Evolutionary conservation across 441 rosid species (phyloP).

Genomic region (Flueggea neowawraea): DNA sequence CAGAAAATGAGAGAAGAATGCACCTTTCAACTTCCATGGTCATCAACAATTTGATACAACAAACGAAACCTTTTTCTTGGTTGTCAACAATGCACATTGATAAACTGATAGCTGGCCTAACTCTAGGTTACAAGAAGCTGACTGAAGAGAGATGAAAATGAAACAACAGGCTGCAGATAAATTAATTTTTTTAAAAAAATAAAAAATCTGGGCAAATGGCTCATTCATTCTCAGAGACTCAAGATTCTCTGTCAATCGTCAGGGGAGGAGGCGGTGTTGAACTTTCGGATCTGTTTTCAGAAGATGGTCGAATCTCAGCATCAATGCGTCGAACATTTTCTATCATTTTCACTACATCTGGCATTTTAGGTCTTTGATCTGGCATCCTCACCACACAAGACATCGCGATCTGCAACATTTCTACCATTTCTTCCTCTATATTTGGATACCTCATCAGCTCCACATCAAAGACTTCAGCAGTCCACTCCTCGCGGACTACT

Average conservation of each 20-base stretch:
- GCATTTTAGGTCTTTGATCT: slow-evolving; percentile 83
- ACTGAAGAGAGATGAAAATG: neutral
- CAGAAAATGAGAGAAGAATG: no score
- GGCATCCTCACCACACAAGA: slow-evolving; percentile 77
- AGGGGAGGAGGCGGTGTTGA: slow-evolving; percentile 48
- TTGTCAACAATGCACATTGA: no score
- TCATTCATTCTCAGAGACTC: slow-evolving; percentile 5
- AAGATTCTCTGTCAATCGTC: slow-evolving; percentile 21
- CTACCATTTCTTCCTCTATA: slow-evolving; percentile 99
- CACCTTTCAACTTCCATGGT: no score
- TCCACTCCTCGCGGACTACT: slow-evolving; percentile 97
- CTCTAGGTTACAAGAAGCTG: no score
- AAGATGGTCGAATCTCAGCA: slow-evolving; percentile 34
- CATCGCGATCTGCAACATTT: slow-evolving; percentile 96
- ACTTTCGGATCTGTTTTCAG: slow-evolving; percentile 50
- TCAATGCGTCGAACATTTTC: slow-evolving; percentile 52
- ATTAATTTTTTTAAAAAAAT: neutral
- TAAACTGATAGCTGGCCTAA: no score
- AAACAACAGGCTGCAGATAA: no score
- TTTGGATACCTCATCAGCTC: slow-evolving; percentile 78
- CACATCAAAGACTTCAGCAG: slow-evolving; percentile 89
- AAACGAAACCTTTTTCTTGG: no score
- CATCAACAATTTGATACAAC: no score
- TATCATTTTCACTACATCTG: slow-evolving; percentile 61
- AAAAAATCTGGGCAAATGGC: neutral